Evolutionary conservation across 2,329 filamentous ascomycete species (phyloP).

Genomic region (Penicillium olsonii): DNA sequence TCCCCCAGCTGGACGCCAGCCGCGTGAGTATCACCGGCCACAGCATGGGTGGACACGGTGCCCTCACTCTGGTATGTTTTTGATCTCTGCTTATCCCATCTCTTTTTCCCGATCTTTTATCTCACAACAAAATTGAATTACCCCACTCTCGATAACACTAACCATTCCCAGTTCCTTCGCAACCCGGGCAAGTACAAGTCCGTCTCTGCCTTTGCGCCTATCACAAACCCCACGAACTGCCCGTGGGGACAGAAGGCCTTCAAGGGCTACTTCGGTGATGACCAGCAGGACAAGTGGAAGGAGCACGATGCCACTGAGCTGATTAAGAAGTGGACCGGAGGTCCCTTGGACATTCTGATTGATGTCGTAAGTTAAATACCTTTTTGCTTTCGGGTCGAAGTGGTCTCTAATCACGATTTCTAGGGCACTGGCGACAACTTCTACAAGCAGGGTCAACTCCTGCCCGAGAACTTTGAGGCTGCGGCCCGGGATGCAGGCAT

Average conservation of each 20-base stretch:
- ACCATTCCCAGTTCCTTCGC: constrained; percentile 68
- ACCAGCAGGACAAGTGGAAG: constrained; percentile 73
- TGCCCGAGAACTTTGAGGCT: constrained; percentile 87
- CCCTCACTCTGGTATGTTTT: constrained; percentile 70
- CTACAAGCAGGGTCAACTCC: constrained; percentile 88
- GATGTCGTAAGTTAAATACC: constrained; percentile 69
- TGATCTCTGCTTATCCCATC: constrained; percentile 34
- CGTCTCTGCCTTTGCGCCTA: constrained; percentile 87
- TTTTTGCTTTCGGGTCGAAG: background rate
- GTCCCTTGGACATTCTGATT: constrained; percentile 74
- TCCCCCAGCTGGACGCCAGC: constrained; percentile 68
- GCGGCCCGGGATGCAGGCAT: constrained; percentile 76
- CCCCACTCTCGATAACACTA: background rate
- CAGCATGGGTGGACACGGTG: constrained; percentile 96
- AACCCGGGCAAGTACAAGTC: constrained; percentile 88
- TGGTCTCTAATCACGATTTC: background rate
- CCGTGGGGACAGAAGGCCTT: constrained; percentile 98
- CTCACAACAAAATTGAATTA: background rate
- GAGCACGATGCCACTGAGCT: constrained; percentile 92
- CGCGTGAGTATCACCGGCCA: constrained; percentile 87
- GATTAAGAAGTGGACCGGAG: constrained; percentile 68
- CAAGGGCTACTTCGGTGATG: constrained; percentile 79
- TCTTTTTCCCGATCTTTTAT: no score
- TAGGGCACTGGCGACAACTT: constrained; percentile 93
- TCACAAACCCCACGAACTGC: constrained; percentile 79